Evolutionary conservation across 768 basidiomycete genomes (phyloP).

Genomic region (Tulasnella sp.): DNA sequence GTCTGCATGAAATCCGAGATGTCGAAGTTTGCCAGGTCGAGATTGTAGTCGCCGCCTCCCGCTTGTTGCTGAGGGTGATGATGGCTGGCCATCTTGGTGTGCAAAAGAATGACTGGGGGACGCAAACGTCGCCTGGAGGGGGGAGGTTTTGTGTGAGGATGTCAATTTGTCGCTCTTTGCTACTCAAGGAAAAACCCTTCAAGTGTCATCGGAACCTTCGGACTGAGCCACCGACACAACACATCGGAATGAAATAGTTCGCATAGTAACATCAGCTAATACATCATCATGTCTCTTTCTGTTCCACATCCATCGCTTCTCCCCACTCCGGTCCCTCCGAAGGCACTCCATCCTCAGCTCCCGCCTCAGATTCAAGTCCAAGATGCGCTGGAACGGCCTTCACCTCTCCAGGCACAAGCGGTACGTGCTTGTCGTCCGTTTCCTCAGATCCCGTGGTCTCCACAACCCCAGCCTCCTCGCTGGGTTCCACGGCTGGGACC

Average conservation of each 20-base stretch:
- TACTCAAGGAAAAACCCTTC: background rate
- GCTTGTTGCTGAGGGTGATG: background rate
- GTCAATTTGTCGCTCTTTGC: background rate
- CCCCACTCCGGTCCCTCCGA: background rate
- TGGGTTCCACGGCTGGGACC: background rate
- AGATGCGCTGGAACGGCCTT: slow-evolving; percentile 11
- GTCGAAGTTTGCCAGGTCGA: slow-evolving; percentile 21
- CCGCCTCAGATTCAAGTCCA: background rate
- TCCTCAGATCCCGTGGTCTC: background rate
- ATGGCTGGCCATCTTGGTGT: background rate
- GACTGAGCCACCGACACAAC: background rate
- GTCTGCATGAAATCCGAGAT: slow-evolving; percentile 20
- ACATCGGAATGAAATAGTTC: background rate
- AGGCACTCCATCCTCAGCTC: background rate
- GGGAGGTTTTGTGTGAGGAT: background rate
- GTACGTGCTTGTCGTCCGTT: background rate
- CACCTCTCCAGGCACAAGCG: slow-evolving; percentile 8
- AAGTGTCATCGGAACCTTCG: background rate
- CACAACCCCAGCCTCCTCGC: background rate
- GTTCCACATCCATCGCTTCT: background rate
- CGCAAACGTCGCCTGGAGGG: background rate
- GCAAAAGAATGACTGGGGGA: background rate
- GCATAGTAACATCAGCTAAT: background rate
- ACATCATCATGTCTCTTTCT: slow-evolving; percentile 6
- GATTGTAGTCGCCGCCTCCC: slow-evolving; percentile 7